Base-by-base conservation (phyloP, 345 rosid species). In the Arabidopsis suecica region DNA sequence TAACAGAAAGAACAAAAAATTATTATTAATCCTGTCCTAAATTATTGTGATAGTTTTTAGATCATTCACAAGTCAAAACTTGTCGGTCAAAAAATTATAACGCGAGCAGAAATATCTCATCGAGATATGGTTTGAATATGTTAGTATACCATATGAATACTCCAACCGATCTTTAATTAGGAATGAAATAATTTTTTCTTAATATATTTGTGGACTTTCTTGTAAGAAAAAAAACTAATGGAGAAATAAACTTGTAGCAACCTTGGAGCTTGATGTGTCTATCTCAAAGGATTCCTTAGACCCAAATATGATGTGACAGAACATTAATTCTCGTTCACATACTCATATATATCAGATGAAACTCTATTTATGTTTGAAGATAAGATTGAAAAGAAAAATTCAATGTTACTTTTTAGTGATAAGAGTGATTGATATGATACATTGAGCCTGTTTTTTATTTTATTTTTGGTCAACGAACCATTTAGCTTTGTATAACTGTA, bases 281-380 rank as follows among this genome's bases (percentile, higher is more conserved):
- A 60, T 71, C 57, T 78, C 73, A 59, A 41, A 72, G 65, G 77
- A 78, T 78, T 72, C 81, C 68, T 18, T n/a, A 59, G 73, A 65
- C 51, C 38, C 65, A 45, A 69, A 65, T 41, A 55, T 73, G 83
- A 77, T 38, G 65, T 71, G 83, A 79, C 80, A 58, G 14, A 72
- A 49, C 69, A 72, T 41, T 41, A 28, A 65, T 56, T 70, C 66
- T 55, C 38, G 42, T 22, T 72, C 77, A 49, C 64, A 71, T 56
- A 71, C 62, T 55, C 54, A 25, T 41, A 53, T 14, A 50, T 71
- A 51, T 65, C 49, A 63, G 55, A 11, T 12, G 16, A 68, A 68
- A 22, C 10, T 75, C 33, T 28, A 12, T 54, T 44, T 69, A 36
- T 54, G 79, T 56, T 69, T 28, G 20, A 44, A 76, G 75, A 76